Percentiles rank a stretch among this genome's conserved stretches.
Conservation (phyloP, 1,284 basidiomycete genomes). For the Trichosporon sp. region DNA sequence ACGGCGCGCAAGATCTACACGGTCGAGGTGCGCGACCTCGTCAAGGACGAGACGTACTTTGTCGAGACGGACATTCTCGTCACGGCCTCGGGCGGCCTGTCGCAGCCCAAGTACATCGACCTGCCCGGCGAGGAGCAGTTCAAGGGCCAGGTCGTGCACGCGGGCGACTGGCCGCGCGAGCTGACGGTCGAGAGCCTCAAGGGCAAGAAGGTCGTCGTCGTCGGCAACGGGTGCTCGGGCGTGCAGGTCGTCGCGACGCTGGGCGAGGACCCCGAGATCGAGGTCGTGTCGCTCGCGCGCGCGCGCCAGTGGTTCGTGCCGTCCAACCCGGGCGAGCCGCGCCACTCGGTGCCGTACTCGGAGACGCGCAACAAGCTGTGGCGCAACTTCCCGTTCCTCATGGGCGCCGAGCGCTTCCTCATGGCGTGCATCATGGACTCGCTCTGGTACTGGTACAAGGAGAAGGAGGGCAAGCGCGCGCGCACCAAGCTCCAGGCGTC, state of each 20-base stretch:
- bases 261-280: constrained; percentile 20
- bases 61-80: constrained; percentile 17
- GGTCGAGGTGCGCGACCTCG: constrained; percentile 17
- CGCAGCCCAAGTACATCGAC: constrained; percentile 17
- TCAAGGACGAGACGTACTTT: constrained; percentile 13
- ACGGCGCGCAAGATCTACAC: constrained; percentile 8
- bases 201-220: constrained; percentile 20
- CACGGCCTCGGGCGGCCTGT: constrained; percentile 17
- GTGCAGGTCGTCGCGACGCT: constrained; percentile 21
- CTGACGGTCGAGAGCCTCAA: constrained; percentile 17
- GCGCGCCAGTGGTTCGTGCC: constrained; percentile 23
- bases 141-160: constrained; percentile 27
- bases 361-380: constrained; percentile 2
- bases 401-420: constrained; percentile 13
- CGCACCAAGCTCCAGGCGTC: constrained; percentile 15
- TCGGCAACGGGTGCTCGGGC: constrained; percentile 23
- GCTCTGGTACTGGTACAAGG: constrained; percentile 15
- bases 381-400: constrained; percentile 14
- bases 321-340: background rate
- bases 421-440: constrained; percentile 13
- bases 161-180: constrained; percentile 28
- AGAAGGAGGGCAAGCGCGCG: constrained; percentile 13
- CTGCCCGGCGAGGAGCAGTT: constrained; percentile 23
- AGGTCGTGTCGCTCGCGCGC: constrained; percentile 20
- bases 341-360: constrained; percentile 14